Conservation (phyloP, 208 protist species). For the Porcisia hertigi region DNA sequence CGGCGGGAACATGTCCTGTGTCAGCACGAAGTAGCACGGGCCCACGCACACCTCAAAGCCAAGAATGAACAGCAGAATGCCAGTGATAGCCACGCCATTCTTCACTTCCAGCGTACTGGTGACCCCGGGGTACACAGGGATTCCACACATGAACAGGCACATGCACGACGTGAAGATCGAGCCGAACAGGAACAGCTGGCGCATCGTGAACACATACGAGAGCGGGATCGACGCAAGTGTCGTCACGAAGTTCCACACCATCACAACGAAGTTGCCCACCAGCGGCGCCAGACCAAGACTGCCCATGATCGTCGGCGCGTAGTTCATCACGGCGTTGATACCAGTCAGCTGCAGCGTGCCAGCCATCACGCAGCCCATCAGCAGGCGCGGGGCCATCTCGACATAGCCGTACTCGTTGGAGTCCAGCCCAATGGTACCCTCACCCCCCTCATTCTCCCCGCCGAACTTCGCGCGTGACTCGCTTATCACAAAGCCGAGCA, state of each 20-base stretch:
- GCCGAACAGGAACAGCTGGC: slow-evolving; percentile 66
- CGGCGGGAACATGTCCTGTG: slow-evolving; percentile 83
- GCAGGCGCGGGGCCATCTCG: slow-evolving; percentile 48
- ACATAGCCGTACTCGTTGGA: slow-evolving; percentile 52
- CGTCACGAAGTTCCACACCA: slow-evolving; percentile 89
- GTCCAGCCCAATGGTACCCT: slow-evolving; percentile 6
- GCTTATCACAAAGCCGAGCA: slow-evolving; percentile 16
- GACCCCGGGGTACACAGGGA: slow-evolving; percentile 81
- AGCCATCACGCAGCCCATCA: slow-evolving; percentile 56
- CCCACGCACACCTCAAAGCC: slow-evolving; percentile 77
- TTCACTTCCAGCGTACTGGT: slow-evolving; percentile 35
- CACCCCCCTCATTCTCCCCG: slow-evolving; percentile 17
- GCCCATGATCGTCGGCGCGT: slow-evolving; percentile 79
- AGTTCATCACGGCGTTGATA: slow-evolving; percentile 90
- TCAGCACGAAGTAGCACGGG: slow-evolving; percentile 81
- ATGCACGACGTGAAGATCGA: slow-evolving; percentile 59
- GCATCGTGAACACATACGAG: slow-evolving; percentile 65
- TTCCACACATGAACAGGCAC: slow-evolving; percentile 82
- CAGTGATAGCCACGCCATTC: slow-evolving; percentile 73
- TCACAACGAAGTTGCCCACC: slow-evolving; percentile 81
- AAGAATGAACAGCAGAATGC: slow-evolving; percentile 81
- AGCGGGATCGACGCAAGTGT: slow-evolving; percentile 74
- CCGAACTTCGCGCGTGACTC: slow-evolving; percentile 30
- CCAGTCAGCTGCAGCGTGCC: slow-evolving; percentile 83
- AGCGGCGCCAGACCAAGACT: slow-evolving; percentile 64